phyloP scores from a whole-genome alignment of 208 protist genomes.

The Trypanosoma vivax region DNA sequence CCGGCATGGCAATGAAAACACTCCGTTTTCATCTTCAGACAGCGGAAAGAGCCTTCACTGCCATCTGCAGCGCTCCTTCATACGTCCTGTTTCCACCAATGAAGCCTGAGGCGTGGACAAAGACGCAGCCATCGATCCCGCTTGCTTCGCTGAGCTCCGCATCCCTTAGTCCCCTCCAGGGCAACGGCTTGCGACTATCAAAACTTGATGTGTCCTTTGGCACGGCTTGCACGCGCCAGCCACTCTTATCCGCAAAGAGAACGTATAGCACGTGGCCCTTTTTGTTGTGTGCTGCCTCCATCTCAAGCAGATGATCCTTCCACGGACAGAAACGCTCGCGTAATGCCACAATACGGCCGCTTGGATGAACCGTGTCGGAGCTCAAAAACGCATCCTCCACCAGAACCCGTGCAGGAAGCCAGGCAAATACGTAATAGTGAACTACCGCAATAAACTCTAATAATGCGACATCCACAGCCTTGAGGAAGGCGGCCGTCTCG shows the following conservation, averaged over 20 bases:
- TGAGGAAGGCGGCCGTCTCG: conserved; percentile 66
- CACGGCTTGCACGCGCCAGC: conserved; percentile 91
- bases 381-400: conserved; percentile 70
- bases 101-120: conserved; percentile 94
- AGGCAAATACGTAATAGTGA: conserved; percentile 75
- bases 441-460: conserved; percentile 85
- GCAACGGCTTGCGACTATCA: conserved; percentile 78
- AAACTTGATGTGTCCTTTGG: conserved; percentile 65
- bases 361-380: conserved; percentile 31
- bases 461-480: conserved; percentile 84
- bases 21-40: not conserved
- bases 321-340: conserved; percentile 79
- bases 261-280: conserved; percentile 73
- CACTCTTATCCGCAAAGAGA: conserved; percentile 81
- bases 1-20: no score
- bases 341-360: conserved; percentile 83
- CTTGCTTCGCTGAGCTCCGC: conserved; percentile 68
- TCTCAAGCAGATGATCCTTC: conserved; percentile 90
- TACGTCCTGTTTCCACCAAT: conserved; percentile 93
- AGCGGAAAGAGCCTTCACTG: conserved; percentile 43
- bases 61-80: conserved; percentile 90
- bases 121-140: conserved; percentile 89
- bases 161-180: conserved; percentile 92
- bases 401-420: conserved; percentile 86
- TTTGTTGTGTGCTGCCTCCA: conserved; percentile 74